Percentiles rank a stretch among this genome's conserved stretches.
These are phyloP conservation scores for Claviceps citrina DNA, from an alignment of 2,329 filamentous ascomycete species.

Conservation along the genomic window DNA sequence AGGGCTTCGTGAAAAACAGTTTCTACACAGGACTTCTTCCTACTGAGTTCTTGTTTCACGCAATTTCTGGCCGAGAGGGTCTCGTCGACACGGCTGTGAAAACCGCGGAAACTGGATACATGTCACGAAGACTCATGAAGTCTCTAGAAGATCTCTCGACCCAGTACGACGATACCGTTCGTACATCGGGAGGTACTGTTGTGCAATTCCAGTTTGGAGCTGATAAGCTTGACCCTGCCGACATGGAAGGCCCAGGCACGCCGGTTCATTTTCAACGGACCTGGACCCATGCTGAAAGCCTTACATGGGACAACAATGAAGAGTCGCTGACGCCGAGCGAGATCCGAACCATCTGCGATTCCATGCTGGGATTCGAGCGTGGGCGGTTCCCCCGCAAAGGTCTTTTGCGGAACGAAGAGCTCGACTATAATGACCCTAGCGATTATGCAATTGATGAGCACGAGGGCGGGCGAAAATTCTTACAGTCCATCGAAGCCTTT, in stretches of 20 bases:
- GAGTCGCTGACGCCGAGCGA: conserved; percentile 57
- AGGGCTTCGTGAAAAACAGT: conserved; percentile 93
- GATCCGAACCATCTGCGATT: conserved; percentile 52
- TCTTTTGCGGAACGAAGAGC: conserved; percentile 38
- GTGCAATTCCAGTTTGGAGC: conserved; percentile 97
- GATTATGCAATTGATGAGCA: conserved; percentile 59
- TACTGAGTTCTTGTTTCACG: conserved; percentile 94
- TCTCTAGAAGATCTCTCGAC: conserved; percentile 88
- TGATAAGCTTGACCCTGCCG: conserved; percentile 85
- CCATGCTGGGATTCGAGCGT: conserved; percentile 53
- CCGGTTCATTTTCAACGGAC: conserved; percentile 87
- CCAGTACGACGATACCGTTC: conserved; percentile 85
- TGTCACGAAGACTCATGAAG: conserved; percentile 97
- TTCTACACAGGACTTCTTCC: conserved; percentile 88
- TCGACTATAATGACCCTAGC: conserved; percentile 55
- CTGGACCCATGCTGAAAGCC: conserved; percentile 62
- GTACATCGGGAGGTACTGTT: conserved; percentile 74
- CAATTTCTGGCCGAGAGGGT: conserved; percentile 95
- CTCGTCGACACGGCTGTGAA: conserved; percentile 97
- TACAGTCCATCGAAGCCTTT: conserved; percentile 62
- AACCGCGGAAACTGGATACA: conserved; percentile 96
- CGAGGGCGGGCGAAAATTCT: conserved; percentile 70
- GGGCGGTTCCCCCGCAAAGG: conserved; percentile 45
- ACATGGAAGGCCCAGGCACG: conserved; percentile 90
- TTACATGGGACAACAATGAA: conserved; percentile 69